phyloP scores from a whole-genome alignment of 1,284 basidiomycete genomes.

The Trichosporon asahii region DNA sequence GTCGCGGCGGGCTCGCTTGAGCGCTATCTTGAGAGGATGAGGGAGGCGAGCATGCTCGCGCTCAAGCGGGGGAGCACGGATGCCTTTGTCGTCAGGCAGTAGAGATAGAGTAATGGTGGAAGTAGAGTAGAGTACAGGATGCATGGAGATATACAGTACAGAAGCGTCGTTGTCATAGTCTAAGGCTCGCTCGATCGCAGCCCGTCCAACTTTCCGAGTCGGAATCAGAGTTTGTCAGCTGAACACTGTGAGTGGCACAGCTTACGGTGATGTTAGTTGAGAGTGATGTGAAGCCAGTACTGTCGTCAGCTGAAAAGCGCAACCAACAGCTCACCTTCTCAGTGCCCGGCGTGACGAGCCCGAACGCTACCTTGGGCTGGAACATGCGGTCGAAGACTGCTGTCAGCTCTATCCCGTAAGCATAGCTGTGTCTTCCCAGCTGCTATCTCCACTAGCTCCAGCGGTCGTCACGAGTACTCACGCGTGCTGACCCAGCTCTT shows the following conservation, averaged over 20 bases:
- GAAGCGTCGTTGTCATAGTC: background rate
- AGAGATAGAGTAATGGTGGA: background rate
- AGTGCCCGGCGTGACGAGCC: conserved; percentile 38
- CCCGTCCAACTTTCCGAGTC: background rate
- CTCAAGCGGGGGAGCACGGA: conserved; percentile 70
- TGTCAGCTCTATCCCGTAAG: background rate
- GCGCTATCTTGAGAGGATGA: conserved; percentile 69
- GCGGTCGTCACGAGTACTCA: conserved; percentile 56
- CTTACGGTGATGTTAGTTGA: background rate
- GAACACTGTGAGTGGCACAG: too few species aligned
- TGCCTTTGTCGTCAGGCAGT: conserved; percentile 58
- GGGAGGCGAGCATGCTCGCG: conserved; percentile 65
- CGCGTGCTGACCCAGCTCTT: conserved; percentile 78
- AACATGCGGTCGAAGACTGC: conserved; percentile 91
- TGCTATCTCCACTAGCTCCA: too few species aligned
- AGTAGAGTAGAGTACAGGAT: background rate
- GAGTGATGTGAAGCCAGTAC: conserved; percentile 39
- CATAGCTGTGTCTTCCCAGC: background rate
- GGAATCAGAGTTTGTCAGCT: background rate
- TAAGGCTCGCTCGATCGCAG: background rate
- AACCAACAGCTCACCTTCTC: conserved; percentile 44
- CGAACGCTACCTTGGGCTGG: conserved; percentile 39
- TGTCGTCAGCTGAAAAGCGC: conserved; percentile 20
- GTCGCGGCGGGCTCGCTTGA: conserved; percentile 60
- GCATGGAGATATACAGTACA: conserved; percentile 9